These are phyloP conservation scores for Tardiomyces digboiensis DNA, from an alignment of 1,139 yeast genomes.

Conservation along the genomic window DNA sequence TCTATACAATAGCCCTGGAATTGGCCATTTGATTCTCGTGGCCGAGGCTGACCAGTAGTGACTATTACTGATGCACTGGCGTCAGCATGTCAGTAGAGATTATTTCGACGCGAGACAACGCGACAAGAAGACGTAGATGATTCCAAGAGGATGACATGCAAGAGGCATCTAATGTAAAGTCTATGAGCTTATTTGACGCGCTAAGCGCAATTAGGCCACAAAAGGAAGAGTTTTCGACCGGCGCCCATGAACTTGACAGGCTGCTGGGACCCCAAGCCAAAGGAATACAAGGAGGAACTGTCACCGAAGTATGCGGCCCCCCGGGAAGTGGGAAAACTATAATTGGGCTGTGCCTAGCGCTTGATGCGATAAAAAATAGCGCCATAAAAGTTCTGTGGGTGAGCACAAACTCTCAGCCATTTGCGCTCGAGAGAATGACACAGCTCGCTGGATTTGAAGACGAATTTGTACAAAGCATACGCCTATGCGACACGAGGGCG, in stretches of 20 bases:
- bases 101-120: no score
- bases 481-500: constrained; percentile 4
- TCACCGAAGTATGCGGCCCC: constrained; percentile 43
- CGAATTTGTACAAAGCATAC: constrained; percentile 4
- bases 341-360: constrained; percentile 73
- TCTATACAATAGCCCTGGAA: no score
- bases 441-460: constrained; percentile 4
- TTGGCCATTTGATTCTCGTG: no score
- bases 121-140: no score
- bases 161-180: no score
- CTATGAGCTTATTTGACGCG: neutral
- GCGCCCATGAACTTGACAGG: neutral
- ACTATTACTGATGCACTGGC: no score
- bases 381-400: constrained; percentile 14
- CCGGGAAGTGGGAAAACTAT: constrained; percentile 91
- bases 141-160: no score
- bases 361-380: constrained; percentile 32
- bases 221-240: neutral
- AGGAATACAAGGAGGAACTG: neutral
- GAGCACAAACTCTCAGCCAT: constrained; percentile 5
- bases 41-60: no score
- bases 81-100: no score
- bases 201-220: neutral
- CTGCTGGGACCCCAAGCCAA: neutral
- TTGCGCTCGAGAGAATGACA: constrained; percentile 7